Evolutionary conservation across 2,329 filamentous ascomycete species (phyloP).

Genomic region (Phialophora macrospora): DNA sequence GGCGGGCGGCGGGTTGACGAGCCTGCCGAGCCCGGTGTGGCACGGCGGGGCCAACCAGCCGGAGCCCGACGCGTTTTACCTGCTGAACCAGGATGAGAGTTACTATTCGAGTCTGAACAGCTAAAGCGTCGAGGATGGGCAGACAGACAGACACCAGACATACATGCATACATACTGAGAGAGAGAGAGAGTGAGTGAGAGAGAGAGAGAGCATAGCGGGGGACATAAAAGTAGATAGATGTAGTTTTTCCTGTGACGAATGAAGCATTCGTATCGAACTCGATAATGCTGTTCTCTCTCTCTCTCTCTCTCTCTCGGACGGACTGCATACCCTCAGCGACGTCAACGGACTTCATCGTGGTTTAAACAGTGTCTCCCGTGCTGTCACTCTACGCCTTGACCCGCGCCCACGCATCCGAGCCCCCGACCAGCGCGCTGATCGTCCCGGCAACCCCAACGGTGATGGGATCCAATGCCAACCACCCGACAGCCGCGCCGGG

Average conservation of each 20-base stretch:
- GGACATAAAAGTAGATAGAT: background rate
- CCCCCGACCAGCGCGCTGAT: constrained; percentile 66
- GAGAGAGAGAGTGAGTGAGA: too few relatives aligned
- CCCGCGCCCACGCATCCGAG: constrained; percentile 26
- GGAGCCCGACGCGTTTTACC: constrained; percentile 44
- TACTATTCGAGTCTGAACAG: constrained; percentile 24
- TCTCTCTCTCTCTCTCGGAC: background rate
- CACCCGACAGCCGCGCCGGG: constrained; percentile 67
- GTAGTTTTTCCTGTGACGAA: background rate
- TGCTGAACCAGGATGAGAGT: constrained; percentile 44
- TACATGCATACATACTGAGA: too few relatives aligned
- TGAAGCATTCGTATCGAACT: background rate
- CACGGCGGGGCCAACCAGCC: constrained; percentile 43
- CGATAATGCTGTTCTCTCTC: background rate
- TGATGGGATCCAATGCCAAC: constrained; percentile 58
- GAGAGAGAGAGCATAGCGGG: background rate
- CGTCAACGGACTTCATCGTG: background rate
- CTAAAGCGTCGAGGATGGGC: background rate
- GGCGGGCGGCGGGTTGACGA: constrained; percentile 35
- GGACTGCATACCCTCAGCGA: background rate
- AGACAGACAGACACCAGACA: too few relatives aligned
- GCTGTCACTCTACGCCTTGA: constrained; percentile 19
- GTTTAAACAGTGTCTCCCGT: background rate
- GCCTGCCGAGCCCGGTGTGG: constrained; percentile 45
- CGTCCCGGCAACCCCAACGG: constrained; percentile 64